Evolutionary conservation across 2,329 filamentous ascomycete species (phyloP).

Genomic region (Ophiocordyceps camponoti-rufipedis): DNA sequence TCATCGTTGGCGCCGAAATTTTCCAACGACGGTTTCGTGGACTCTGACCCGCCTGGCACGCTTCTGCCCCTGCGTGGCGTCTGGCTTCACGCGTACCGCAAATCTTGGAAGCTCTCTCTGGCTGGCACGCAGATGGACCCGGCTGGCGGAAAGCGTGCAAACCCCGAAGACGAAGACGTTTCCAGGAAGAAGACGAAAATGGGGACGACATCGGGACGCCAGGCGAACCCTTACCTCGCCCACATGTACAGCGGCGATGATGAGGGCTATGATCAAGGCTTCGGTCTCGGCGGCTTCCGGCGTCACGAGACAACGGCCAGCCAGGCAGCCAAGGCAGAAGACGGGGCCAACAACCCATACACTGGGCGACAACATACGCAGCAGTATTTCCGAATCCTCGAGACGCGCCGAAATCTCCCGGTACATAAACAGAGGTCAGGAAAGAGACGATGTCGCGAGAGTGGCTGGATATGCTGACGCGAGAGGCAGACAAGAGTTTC

Average conservation of each 20-base stretch:
- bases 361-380: constrained; percentile 58
- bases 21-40: constrained; percentile 2
- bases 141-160: constrained; percentile 22
- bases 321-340: constrained; percentile 56
- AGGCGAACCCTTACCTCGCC: constrained; percentile 72
- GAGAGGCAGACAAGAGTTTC: constrained; percentile 58
- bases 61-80: not conserved
- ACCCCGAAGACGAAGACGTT: constrained; percentile 22
- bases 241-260: constrained; percentile 62
- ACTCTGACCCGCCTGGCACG: not conserved
- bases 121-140: not conserved
- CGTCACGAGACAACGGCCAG: constrained; percentile 66
- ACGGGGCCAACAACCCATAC: constrained; percentile 72
- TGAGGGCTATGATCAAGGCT: constrained; percentile 14
- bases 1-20: constrained; percentile 9
- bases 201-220: constrained; percentile 13
- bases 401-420: constrained; percentile 67
- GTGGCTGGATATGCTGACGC: not conserved
- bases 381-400: constrained; percentile 79
- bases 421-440: constrained; percentile 74
- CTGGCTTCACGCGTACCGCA: too few relatives aligned
- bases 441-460: too few relatives aligned
- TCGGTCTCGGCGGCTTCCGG: constrained; percentile 42
- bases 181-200: constrained; percentile 26
- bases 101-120: not conserved